Base-by-base conservation (phyloP, 139 green algal genomes). In the Chlorella sp. region DNA sequence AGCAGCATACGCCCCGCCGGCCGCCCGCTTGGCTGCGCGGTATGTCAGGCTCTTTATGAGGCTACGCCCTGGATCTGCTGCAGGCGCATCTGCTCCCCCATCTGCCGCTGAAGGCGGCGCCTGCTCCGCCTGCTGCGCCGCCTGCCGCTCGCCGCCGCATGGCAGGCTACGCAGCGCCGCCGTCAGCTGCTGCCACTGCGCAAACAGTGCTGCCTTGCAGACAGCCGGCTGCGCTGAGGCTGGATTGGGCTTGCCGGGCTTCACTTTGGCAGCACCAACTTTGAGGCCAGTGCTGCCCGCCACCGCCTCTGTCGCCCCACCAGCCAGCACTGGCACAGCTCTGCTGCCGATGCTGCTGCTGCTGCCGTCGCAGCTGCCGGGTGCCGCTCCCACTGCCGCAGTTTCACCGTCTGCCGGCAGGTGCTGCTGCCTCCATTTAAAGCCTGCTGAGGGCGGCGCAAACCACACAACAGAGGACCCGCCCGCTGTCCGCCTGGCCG, bases 161-260 rank as follows among this genome's bases (percentile, higher is more conserved):
- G n/a, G 16, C 51, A 32, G 44, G 54, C 44, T 22, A 32, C 43
- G 48, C 76, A 87, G 40, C 20, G n/a, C 81, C 32, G 56, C 51
- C 3, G 5, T 41, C 40, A 86, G 51, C 26, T 40, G 30, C 30
- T 28, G 72, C 68, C 70, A 86, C 30, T 56, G 54, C 24, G 14
- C 30, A 36, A 48, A 73, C 32, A 86, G 81, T 5, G 56, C 81
- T 17, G 69, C 72, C 70, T 86, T 86, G 70, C 70, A 86, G n/a
- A 86, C 72, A 1, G 51, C 48, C 13, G 81, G n/a, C 30, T 75
- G 62, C 30, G 54, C 70, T 7, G 81, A 68, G 11, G 70, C 38
- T 26, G 41, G 54, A 7, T 16, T 7, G 8, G 41, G 40, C 40
- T 51, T 43, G 13, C 69, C 81, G 0, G 68, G 14, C 30, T 44